phyloP scores from a whole-genome alignment of 768 basidiomycete genomes.

The Lepiota brunneoincarnata region DNA sequence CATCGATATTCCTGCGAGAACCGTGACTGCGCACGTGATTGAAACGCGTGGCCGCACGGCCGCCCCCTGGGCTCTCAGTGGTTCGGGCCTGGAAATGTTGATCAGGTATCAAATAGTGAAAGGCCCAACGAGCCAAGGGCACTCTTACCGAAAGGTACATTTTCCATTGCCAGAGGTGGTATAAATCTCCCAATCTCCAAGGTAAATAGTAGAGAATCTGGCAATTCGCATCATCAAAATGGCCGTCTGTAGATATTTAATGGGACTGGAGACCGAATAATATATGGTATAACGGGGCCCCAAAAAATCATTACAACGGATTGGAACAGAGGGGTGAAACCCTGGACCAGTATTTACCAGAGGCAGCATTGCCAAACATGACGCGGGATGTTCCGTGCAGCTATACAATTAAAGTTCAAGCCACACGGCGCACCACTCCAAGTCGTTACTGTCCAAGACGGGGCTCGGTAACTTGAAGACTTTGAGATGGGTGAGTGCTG shows the following conservation, averaged over 20 bases:
- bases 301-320: background rate
- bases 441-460: conserved; percentile 24
- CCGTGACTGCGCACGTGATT: background rate
- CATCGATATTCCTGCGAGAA: background rate
- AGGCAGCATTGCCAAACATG: background rate
- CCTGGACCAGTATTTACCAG: background rate
- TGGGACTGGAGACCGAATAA: background rate
- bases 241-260: too few species aligned
- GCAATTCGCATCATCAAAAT: too few species aligned
- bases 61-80: too few species aligned
- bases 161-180: too few species aligned
- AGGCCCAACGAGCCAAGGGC: too few species aligned
- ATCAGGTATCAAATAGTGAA: too few species aligned
- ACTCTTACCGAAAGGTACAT: too few species aligned
- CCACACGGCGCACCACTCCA: conserved; percentile 27
- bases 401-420: conserved; percentile 46
- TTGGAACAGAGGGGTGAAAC: too few species aligned
- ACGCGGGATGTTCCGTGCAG: conserved; percentile 21
- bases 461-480: conserved; percentile 51
- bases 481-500: conserved; percentile 63
- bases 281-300: background rate
- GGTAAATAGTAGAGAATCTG: too few species aligned
- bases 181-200: background rate
- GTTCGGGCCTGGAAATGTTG: too few species aligned
- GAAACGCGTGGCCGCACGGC: background rate